These are phyloP conservation scores for Aspergillus campestris DNA, from an alignment of 495 filamentous ascomycete species.

Conservation along the genomic window DNA sequence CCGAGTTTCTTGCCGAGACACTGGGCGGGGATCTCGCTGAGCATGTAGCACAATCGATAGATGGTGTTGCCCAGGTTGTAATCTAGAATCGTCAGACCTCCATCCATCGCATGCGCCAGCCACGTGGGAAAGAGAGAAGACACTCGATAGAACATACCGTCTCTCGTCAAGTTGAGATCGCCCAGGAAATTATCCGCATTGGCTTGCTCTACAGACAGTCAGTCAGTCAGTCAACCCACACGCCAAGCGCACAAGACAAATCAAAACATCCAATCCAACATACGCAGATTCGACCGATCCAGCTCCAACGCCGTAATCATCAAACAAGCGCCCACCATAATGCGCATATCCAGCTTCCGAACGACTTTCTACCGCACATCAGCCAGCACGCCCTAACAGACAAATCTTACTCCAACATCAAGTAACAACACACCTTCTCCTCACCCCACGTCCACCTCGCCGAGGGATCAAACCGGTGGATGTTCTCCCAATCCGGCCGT, in stretches of 20 bases:
- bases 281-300: constrained; percentile 7
- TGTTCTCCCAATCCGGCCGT: constrained; percentile 42
- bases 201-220: constrained; percentile 25
- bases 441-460: constrained; percentile 45
- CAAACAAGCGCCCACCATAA: constrained; percentile 48
- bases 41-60: constrained; percentile 17
- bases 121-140: no score
- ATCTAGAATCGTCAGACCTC: constrained; percentile 8
- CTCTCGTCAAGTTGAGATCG: constrained; percentile 44
- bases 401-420: no score
- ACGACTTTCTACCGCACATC: constrained; percentile 5
- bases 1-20: constrained; percentile 58
- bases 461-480: constrained; percentile 42
- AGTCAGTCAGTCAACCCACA: background rate
- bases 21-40: constrained; percentile 56
- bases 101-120: background rate
- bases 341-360: constrained; percentile 38
- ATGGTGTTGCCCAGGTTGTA: constrained; percentile 24
- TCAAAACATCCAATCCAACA: background rate
- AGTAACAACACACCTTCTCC: constrained; percentile 18
- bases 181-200: constrained; percentile 46
- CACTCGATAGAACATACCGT: constrained; percentile 20
- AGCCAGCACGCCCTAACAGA: background rate
- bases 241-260: background rate
- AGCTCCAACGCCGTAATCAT: constrained; percentile 15